phyloP scores from a whole-genome alignment of 129 eudicot species.

The Calendula officinalis region DNA sequence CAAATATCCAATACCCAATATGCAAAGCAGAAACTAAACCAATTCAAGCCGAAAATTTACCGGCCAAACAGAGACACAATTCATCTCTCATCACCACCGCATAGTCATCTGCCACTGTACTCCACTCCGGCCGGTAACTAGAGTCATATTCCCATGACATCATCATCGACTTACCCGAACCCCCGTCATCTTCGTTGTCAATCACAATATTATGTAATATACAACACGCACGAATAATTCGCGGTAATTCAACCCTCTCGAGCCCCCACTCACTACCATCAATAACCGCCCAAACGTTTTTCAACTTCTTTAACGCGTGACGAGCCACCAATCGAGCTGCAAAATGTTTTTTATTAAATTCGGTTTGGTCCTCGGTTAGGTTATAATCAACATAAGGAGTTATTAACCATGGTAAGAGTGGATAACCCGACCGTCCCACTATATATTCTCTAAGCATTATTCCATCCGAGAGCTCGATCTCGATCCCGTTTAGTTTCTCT shows the following conservation, averaged over 20 bases:
- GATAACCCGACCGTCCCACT: conserved; percentile 55
- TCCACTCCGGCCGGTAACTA: conserved; percentile 38
- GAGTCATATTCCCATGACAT: conserved; percentile 38
- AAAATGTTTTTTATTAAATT: conserved; percentile 46
- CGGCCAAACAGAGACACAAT: conserved; percentile 40
- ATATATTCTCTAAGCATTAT: conserved; percentile 48
- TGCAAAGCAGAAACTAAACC: background rate
- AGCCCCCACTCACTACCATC: conserved; percentile 68
- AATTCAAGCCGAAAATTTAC: conserved; percentile 23
- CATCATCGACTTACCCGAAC: conserved; percentile 17
- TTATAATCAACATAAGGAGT: conserved; percentile 54
- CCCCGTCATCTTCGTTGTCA: conserved; percentile 47
- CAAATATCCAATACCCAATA: background rate
- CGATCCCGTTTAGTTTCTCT: conserved; percentile 38
- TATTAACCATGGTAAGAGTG: conserved; percentile 57
- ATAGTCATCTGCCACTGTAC: conserved; percentile 30
- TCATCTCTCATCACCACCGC: conserved; percentile 48
- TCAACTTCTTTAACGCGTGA: conserved; percentile 52
- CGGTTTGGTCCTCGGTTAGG: conserved; percentile 28
- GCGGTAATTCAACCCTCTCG: conserved; percentile 50
- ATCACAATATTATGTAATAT: conserved; percentile 57
- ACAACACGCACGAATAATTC: conserved; percentile 56
- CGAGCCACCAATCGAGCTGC: conserved; percentile 51
- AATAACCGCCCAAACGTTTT: conserved; percentile 57
- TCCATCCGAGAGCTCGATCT: conserved; percentile 28